Percentiles rank a stretch among this genome's conserved stretches.
These are phyloP conservation scores for Talaromyces albobiverticillius DNA, from an alignment of 2,329 filamentous ascomycete genomes.

Conservation along the genomic window DNA sequence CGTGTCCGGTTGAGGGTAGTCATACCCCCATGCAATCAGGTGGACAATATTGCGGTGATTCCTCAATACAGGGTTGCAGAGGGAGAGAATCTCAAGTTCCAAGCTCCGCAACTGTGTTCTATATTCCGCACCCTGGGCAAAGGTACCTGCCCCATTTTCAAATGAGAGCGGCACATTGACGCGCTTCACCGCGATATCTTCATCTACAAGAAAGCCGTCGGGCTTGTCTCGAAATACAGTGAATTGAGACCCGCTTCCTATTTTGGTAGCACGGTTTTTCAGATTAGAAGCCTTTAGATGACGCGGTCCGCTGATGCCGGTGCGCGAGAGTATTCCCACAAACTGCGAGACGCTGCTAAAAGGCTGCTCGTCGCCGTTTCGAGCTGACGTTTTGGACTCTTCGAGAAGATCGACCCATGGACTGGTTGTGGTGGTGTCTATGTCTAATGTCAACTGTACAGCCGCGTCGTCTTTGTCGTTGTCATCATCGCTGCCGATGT, in stretches of 20 bases:
- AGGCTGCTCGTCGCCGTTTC: constrained; percentile 24
- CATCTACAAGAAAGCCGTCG: constrained; percentile 15
- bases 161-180: constrained; percentile 25
- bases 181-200: constrained; percentile 26
- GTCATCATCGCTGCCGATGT: constrained; percentile 9
- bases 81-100: constrained; percentile 24
- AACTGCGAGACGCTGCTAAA: constrained; percentile 27
- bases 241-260: constrained; percentile 26
- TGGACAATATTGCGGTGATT: constrained; percentile 25
- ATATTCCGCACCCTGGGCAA: constrained; percentile 23
- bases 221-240: constrained; percentile 24
- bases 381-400: constrained; percentile 23
- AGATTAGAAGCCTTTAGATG: constrained; percentile 23
- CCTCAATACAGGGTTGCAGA: constrained; percentile 26
- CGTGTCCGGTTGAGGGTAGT: constrained; percentile 26
- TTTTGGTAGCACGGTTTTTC: constrained; percentile 21
- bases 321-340: constrained; percentile 25
- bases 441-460: not conserved
- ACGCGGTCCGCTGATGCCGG: constrained; percentile 25
- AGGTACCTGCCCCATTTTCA: constrained; percentile 17
- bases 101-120: constrained; percentile 23
- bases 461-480: not conserved
- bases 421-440: not conserved
- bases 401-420: constrained; percentile 22
- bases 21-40: constrained; percentile 27